A percentile compares a stretch with the other conserved stretches of the same genome.
Evolutionary conservation across 2,329 filamentous ascomycete genomes (phyloP).

Genomic region (Fusarium lateritium): DNA sequence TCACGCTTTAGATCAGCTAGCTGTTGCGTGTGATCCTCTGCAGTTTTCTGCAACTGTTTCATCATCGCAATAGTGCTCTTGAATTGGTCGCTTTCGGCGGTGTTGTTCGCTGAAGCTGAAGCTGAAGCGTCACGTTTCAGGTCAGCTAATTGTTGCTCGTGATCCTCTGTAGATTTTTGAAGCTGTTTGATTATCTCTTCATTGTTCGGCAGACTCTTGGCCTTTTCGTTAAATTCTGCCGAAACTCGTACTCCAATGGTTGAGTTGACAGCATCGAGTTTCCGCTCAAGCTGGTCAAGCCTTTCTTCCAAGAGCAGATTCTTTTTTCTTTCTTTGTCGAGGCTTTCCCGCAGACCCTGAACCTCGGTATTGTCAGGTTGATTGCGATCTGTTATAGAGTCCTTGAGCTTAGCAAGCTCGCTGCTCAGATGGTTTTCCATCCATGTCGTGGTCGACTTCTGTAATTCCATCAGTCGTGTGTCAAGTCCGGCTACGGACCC

Average conservation of each 20-base stretch:
- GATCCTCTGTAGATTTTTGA: slow-evolving; percentile 1
- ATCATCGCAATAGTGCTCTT: neutral
- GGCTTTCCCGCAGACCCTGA: slow-evolving; percentile 19
- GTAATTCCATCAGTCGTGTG: slow-evolving; percentile 13
- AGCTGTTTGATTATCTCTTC: slow-evolving; percentile 2
- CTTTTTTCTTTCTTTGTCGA: slow-evolving; percentile 35
- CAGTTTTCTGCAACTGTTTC: slow-evolving; percentile 3
- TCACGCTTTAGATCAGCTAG: neutral
- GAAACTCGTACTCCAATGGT: slow-evolving; percentile 1
- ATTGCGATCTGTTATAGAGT: slow-evolving; percentile 2
- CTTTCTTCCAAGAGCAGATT: slow-evolving; percentile 34
- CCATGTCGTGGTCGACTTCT: slow-evolving; percentile 10
- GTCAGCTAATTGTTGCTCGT: slow-evolving; percentile 5
- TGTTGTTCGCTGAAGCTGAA: neutral
- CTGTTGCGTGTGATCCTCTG: slow-evolving; percentile 8
- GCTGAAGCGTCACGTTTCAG: neutral
- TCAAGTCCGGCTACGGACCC: slow-evolving; percentile 4
- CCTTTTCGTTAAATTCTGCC: slow-evolving; percentile 15
- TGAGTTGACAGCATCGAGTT: slow-evolving; percentile 41
- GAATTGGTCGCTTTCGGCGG: slow-evolving; percentile 1
- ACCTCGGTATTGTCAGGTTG: slow-evolving; percentile 17
- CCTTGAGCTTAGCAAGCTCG: slow-evolving; percentile 36
- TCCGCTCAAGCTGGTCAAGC: slow-evolving; percentile 44
- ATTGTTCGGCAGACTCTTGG: neutral
- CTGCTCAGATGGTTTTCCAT: slow-evolving; percentile 20